Conservation (phyloP, 306 rosid species). For the Cucurbita moschata region DNA sequence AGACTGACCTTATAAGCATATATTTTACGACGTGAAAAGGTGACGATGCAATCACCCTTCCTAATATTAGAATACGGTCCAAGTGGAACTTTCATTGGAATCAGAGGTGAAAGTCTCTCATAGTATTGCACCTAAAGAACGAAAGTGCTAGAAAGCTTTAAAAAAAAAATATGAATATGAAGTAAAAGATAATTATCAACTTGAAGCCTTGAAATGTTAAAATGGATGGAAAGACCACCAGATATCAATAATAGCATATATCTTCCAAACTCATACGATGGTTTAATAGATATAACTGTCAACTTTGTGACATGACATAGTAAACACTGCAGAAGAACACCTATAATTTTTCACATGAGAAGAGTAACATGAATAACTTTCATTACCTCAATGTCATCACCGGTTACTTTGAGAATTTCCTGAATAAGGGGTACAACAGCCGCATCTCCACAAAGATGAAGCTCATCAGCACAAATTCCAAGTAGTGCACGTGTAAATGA, state of each 20-base stretch:
- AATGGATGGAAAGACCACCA: neutral
- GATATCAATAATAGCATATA: neutral
- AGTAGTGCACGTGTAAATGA: constrained; percentile 83
- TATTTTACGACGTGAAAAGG: constrained; percentile 62
- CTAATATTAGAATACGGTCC: constrained; percentile 54
- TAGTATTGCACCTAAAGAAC: constrained; percentile 48
- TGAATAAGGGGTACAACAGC: constrained; percentile 75
- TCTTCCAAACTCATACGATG: neutral
- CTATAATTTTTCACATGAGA: neutral
- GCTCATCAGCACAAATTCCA: constrained; percentile 85
- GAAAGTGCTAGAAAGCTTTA: neutral
- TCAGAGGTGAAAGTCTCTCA: constrained; percentile 80
- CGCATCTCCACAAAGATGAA: constrained; percentile 95
- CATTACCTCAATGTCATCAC: constrained; percentile 68
- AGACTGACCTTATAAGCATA: constrained; percentile 57
- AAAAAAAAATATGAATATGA: constrained; percentile 10
- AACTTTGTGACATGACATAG: neutral
- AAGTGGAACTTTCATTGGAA: constrained; percentile 60
- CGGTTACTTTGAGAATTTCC: constrained; percentile 66
- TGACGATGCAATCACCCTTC: constrained; percentile 78
- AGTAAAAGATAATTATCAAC: constrained; percentile 4
- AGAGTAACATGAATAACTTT: neutral
- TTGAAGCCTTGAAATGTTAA: neutral
- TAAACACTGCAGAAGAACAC: neutral
- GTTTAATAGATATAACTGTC: neutral